A percentile compares a stretch with the other conserved stretches of the same genome.
Conservation (phyloP, 257 asterid species). For the Perilla frutescens region DNA sequence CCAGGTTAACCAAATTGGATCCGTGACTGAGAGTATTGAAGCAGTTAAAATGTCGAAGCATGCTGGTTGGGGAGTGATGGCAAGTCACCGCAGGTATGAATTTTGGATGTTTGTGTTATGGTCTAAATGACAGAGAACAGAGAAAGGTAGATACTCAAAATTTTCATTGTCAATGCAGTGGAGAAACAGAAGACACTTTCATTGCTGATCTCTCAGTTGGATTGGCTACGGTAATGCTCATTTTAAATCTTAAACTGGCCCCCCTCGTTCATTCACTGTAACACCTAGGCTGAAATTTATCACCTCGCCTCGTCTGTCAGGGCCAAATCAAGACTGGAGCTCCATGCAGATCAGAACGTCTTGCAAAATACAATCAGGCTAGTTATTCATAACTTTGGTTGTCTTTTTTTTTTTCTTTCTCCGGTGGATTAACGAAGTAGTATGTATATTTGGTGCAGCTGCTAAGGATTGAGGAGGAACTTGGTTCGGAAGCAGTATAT, state of each 20-base stretch:
- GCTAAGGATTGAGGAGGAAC: slow-evolving; percentile 95
- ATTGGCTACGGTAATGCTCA: slow-evolving; percentile 74
- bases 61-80: slow-evolving; percentile 99
- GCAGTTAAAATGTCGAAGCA: slow-evolving; percentile 94
- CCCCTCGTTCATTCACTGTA: neutral
- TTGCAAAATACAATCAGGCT: slow-evolving; percentile 97
- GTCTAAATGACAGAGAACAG: neutral
- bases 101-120: neutral
- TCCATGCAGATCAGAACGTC: slow-evolving; percentile 97
- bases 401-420: neutral
- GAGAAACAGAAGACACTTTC: slow-evolving; percentile 98
- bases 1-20: slow-evolving; percentile 98
- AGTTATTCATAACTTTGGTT: neutral
- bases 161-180: slow-evolving; percentile 57
- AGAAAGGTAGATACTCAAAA: neutral
- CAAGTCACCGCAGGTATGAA: slow-evolving; percentile 93
- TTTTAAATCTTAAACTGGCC: neutral
- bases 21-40: slow-evolving; percentile 97
- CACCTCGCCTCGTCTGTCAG: slow-evolving; percentile 44
- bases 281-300: slow-evolving; percentile 10
- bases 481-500: slow-evolving; percentile 84
- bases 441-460: slow-evolving; percentile 50
- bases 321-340: slow-evolving; percentile 99
- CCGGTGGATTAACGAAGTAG: neutral
- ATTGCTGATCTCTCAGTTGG: slow-evolving; percentile 98